Evolutionary conservation across 2,329 filamentous ascomycete genomes (phyloP).

Genomic region (Ilyonectria robusta): DNA sequence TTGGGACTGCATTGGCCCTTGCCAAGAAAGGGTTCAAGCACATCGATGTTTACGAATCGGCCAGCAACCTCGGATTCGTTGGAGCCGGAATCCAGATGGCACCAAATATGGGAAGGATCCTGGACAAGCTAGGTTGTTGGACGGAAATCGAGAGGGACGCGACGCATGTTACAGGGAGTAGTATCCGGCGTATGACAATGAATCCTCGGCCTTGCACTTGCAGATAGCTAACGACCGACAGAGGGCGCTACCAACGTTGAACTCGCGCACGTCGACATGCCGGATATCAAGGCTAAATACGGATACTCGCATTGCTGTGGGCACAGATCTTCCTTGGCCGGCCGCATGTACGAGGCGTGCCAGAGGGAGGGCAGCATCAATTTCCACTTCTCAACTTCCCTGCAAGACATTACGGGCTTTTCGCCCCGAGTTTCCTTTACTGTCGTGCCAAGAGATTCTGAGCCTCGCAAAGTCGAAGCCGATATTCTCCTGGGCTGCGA

Average conservation of each 20-base stretch:
- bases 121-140: conserved; percentile 82
- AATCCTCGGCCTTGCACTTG: neutral
- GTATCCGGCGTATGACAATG: conserved; percentile 46
- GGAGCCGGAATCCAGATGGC: conserved; percentile 89
- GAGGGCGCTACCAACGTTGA: conserved; percentile 80
- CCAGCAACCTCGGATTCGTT: conserved; percentile 59
- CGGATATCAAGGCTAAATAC: conserved; percentile 77
- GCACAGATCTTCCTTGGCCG: conserved; percentile 80
- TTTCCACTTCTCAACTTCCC: conserved; percentile 71
- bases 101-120: conserved; percentile 84
- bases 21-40: conserved; percentile 47
- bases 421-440: conserved; percentile 41
- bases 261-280: conserved; percentile 78
- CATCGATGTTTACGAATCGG: conserved; percentile 47
- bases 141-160: conserved; percentile 64
- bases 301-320: conserved; percentile 85
- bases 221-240: conserved; percentile 38
- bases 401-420: conserved; percentile 45
- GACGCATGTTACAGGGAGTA: conserved; percentile 47
- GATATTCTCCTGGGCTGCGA: conserved; percentile 68
- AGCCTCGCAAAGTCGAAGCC: conserved; percentile 47
- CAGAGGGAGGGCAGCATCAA: conserved; percentile 72
- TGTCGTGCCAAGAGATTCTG: conserved; percentile 38
- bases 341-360: conserved; percentile 78
- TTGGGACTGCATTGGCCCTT: conserved; percentile 57